Conservation (phyloP, 179 eudicot genomes). For the Patellifolia procumbens region DNA sequence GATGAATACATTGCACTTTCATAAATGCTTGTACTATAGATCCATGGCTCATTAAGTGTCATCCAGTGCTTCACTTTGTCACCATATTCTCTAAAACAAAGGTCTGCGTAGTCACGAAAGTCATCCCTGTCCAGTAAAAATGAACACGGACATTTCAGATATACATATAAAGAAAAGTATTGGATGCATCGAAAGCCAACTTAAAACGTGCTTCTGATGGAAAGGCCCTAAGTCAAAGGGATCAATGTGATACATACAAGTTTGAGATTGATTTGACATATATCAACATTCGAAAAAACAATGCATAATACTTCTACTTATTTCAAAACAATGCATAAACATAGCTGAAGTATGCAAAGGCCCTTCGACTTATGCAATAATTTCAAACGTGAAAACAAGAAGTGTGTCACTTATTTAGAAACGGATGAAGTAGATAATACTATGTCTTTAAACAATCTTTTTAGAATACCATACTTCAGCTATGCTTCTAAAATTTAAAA, state of each 20-base stretch:
- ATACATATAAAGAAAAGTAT: background rate
- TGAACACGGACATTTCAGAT: background rate
- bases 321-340: too few species aligned
- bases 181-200: constrained; percentile 8
- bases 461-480: constrained; percentile 12
- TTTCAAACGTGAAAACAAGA: too few species aligned
- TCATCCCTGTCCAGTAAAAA: constrained; percentile 32
- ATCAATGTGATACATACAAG: background rate
- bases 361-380: background rate
- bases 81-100: constrained; percentile 48
- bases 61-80: constrained; percentile 47
- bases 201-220: background rate
- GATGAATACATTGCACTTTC: constrained; percentile 26
- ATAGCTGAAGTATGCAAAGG: background rate
- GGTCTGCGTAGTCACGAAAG: constrained; percentile 38
- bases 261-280: background rate
- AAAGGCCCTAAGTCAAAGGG: background rate
- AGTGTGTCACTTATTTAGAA: background rate
- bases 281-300: constrained; percentile 4
- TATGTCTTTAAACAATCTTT: background rate
- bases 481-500: background rate
- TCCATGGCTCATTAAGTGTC: constrained; percentile 44
- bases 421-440: background rate
- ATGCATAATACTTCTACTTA: too few species aligned
- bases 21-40: constrained; percentile 25